Conservation (phyloP, 306 rosid genomes). For the Clitoria ternatea region DNA sequence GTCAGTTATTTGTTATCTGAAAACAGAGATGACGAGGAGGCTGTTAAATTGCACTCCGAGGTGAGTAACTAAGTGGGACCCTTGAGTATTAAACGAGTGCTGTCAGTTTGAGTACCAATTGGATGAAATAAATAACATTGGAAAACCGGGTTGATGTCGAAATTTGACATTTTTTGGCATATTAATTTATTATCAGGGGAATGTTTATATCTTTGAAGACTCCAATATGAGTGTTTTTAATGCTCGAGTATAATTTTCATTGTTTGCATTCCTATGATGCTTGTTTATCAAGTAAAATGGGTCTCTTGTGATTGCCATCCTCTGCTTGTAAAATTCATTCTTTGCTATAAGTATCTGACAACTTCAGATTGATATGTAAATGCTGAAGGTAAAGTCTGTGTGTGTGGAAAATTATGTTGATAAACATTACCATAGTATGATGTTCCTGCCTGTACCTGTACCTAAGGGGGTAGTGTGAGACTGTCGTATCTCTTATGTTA, state of each 20-base stretch:
- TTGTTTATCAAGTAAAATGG: neutral
- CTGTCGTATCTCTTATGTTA: neutral
- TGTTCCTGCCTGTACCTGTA: neutral
- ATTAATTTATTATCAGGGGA: neutral
- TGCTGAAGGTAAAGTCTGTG: neutral
- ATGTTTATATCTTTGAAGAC: neutral
- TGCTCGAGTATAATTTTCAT: neutral
- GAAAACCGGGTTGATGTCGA: neutral
- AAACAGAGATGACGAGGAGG: conserved; percentile 70
- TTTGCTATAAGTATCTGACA: neutral
- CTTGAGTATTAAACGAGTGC: neutral
- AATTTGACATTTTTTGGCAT: neutral
- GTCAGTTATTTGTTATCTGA: conserved; percentile 57
- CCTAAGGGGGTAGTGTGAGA: neutral
- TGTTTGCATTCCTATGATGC: neutral
- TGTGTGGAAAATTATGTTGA: neutral
- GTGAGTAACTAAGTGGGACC: conserved; percentile 23
- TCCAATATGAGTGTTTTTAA: neutral
- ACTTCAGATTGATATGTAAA: neutral
- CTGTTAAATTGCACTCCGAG: conserved; percentile 61
- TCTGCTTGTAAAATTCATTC: neutral
- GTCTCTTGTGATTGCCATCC: neutral
- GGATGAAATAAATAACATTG: neutral
- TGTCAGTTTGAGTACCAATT: neutral
- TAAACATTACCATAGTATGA: neutral